phyloP scores from a whole-genome alignment of 2,329 filamentous ascomycete genomes.

The Pseudogymnoascus sp. region DNA sequence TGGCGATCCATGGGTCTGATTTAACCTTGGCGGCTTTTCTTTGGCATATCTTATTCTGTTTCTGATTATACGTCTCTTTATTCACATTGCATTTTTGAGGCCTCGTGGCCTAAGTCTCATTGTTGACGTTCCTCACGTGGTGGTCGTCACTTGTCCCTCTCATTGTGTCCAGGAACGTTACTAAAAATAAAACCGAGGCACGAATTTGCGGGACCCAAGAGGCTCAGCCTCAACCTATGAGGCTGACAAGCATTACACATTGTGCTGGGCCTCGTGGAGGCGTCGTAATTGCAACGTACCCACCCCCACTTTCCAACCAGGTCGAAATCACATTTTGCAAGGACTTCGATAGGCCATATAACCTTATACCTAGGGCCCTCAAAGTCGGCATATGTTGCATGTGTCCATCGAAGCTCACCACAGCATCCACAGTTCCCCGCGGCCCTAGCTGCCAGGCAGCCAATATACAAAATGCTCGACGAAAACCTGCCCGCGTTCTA shows the following conservation, averaged over 20 bases:
- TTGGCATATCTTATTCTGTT: neutral
- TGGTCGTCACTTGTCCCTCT: neutral
- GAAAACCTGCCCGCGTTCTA: constrained; percentile 77
- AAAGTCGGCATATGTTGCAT: neutral
- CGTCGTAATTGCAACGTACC: constrained; percentile 9
- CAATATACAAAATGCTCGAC: constrained; percentile 62
- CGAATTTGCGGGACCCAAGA: neutral
- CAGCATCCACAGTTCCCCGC: neutral
- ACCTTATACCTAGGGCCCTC: constrained; percentile 1
- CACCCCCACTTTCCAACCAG: neutral
- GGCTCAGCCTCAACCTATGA: constrained; percentile 5
- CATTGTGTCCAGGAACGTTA: neutral
- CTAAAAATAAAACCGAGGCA: neutral
- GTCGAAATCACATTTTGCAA: neutral
- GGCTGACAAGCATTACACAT: neutral
- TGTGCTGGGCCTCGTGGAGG: neutral
- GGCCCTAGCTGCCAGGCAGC: constrained; percentile 2
- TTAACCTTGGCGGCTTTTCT: neutral
- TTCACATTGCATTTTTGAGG: neutral
- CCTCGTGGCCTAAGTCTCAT: neutral
- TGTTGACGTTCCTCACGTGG: neutral
- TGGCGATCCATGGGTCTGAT: neutral
- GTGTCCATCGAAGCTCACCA: neutral
- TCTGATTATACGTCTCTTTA: neutral
- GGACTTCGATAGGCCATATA: constrained; percentile 3